Evolutionary conservation across 1,139 yeast genomes (phyloP).

Genomic region (Lodderomyces oxycetoniae): DNA sequence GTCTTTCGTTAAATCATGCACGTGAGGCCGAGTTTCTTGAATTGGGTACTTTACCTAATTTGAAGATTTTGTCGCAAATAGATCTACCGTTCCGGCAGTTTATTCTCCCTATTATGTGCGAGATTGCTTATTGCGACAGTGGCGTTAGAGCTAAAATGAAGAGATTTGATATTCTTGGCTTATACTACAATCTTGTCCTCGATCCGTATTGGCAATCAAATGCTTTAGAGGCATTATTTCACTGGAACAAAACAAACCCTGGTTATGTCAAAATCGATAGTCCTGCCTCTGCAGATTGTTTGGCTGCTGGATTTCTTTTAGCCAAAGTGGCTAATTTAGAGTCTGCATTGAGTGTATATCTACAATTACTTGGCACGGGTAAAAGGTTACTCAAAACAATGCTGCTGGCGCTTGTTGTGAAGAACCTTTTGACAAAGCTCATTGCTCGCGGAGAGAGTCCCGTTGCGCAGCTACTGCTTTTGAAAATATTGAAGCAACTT

Average conservation of each 20-base stretch:
- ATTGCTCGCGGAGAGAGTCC: conserved; percentile 27
- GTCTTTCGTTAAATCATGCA: conserved; percentile 53
- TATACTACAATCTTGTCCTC: conserved; percentile 44
- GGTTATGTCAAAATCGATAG: conserved; percentile 22
- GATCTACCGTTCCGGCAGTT: conserved; percentile 56
- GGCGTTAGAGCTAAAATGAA: conserved; percentile 35
- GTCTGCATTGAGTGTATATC: conserved; percentile 36
- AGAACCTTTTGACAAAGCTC: conserved; percentile 28
- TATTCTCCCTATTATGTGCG: conserved; percentile 59
- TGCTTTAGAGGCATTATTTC: conserved; percentile 54
- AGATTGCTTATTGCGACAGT: conserved; percentile 49
- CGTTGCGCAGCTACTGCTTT: conserved; percentile 34
- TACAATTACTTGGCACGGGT: conserved; percentile 28
- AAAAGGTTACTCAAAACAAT: conserved; percentile 20
- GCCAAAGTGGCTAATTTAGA: conserved; percentile 40
- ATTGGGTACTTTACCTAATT: conserved; percentile 50
- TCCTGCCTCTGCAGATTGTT: conserved; percentile 27
- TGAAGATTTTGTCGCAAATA: conserved; percentile 42
- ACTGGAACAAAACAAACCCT: conserved; percentile 34
- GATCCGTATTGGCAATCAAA: conserved; percentile 72
- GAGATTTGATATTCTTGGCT: conserved; percentile 38
- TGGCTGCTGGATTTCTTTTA: conserved; percentile 37
- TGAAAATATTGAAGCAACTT: conserved; percentile 29
- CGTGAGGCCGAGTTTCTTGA: conserved; percentile 51
- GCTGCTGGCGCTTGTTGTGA: conserved; percentile 25